Conservation (phyloP, 192 early-diverging fungal species). For the Obelidium mucronatum region DNA sequence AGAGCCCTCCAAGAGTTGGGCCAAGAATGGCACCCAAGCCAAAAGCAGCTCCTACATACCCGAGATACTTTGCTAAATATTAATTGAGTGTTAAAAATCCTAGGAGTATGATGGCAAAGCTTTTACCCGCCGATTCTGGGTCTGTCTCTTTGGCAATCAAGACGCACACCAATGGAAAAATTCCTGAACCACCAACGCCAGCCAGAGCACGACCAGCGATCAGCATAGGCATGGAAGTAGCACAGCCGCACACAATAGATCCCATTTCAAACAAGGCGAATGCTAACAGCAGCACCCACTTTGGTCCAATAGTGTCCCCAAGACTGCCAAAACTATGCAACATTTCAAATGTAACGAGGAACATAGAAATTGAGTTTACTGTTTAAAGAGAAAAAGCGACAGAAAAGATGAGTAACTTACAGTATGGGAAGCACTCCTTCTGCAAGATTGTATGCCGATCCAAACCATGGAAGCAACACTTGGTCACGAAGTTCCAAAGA, state of each 20-base stretch:
- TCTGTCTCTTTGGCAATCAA: constrained; percentile 2
- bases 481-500: constrained; percentile 54
- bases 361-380: neutral
- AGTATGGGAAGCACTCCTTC: neutral
- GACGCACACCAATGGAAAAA: neutral
- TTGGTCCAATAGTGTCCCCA: constrained; percentile 36
- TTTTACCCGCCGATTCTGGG: neutral
- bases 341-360: constrained; percentile 57
- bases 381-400: neutral
- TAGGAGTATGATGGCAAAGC: neutral
- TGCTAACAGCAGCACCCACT: constrained; percentile 68
- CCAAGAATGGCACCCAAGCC: constrained; percentile 77
- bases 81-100: neutral
- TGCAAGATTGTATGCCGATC: constrained; percentile 46
- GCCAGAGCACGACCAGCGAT: constrained; percentile 66
- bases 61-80: constrained; percentile 74
- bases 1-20: constrained; percentile 82
- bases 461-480: constrained; percentile 74
- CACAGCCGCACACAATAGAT: constrained; percentile 69
- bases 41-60: constrained; percentile 78
- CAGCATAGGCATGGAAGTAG: constrained; percentile 48
- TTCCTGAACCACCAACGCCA: constrained; percentile 15
- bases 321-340: constrained; percentile 22
- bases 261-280: constrained; percentile 79
- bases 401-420: neutral